Conservation (phyloP, 257 asterid genomes). For the Dorcoceras hygrometricum region DNA sequence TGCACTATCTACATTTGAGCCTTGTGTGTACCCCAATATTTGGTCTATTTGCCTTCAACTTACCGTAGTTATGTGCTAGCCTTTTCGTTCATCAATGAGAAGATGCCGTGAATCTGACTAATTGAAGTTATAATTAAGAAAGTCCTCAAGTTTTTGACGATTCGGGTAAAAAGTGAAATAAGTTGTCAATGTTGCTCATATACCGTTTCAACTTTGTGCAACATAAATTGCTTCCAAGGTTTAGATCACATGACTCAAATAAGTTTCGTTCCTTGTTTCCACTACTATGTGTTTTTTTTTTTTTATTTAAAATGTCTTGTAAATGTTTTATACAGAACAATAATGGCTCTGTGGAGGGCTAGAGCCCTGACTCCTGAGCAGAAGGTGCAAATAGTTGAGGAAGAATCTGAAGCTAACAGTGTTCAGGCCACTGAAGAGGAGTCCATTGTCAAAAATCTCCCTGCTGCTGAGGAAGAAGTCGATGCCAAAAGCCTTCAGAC, state of each 20-base stretch:
- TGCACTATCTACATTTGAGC: neutral
- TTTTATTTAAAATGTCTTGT: constrained; percentile 7
- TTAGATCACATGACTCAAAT: neutral
- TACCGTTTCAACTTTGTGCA: neutral
- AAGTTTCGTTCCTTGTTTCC: neutral
- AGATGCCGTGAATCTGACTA: neutral
- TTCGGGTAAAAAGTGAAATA: neutral
- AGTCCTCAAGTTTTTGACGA: neutral
- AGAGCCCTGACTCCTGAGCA: constrained; percentile 95
- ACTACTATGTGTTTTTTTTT: neutral
- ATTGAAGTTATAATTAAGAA: neutral
- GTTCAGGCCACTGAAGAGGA: constrained; percentile 73
- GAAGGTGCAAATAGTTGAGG: constrained; percentile 83
- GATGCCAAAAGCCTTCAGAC: constrained; percentile 57
- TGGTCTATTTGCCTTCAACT: neutral
- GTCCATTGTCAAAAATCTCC: constrained; percentile 44
- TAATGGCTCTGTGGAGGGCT: constrained; percentile 95
- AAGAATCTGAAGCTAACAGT: constrained; percentile 59
- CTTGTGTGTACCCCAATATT: neutral
- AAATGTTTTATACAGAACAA: constrained; percentile 52
- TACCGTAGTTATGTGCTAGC: neutral
- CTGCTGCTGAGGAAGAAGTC: constrained; percentile 49
- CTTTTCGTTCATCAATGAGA: neutral
- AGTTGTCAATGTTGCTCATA: neutral
- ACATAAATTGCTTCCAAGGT: neutral